A percentile compares a stretch with the other conserved stretches of the same genome.
Conservation (phyloP, 257 asterid species). For the Nicotiana otophora region DNA sequence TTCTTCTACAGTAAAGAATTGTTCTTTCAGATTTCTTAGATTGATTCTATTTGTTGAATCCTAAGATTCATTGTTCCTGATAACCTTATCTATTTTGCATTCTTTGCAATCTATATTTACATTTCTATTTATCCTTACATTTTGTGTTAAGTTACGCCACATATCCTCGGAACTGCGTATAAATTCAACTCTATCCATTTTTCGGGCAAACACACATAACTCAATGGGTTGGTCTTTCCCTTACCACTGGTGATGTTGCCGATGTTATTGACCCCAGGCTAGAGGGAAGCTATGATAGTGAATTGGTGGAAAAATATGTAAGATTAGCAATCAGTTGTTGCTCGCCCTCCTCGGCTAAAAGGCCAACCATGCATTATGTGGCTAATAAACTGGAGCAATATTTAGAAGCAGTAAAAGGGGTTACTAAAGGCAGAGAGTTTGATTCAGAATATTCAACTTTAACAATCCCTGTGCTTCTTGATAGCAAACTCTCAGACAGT, state of each 20-base stretch:
- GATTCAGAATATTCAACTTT: background rate
- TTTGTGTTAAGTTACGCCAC: no score
- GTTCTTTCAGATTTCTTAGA: no score
- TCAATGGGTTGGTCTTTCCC: slow-evolving; percentile 19
- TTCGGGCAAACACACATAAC: background rate
- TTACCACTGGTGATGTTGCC: slow-evolving; percentile 21
- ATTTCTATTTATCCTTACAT: no score
- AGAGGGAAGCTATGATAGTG: slow-evolving; percentile 9
- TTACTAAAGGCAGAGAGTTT: background rate
- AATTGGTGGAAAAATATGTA: slow-evolving; percentile 32
- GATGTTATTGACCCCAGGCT: slow-evolving; percentile 28
- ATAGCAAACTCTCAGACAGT: background rate
- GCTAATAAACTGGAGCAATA: slow-evolving; percentile 28
- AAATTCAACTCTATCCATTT: no score
- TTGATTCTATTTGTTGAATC: no score
- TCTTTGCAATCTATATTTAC: no score
- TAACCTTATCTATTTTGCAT: no score
- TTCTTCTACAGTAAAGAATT: no score
- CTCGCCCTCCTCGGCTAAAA: slow-evolving; percentile 10
- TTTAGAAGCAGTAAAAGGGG: slow-evolving; percentile 6
- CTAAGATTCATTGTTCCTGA: no score
- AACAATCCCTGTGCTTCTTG: slow-evolving; percentile 1
- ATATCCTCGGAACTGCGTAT: no score
- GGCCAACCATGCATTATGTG: slow-evolving; percentile 40
- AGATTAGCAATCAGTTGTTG: slow-evolving; percentile 34